These are phyloP conservation scores for Spergularia marina DNA, from an alignment of 148 eudicot species.

Conservation along the genomic window DNA sequence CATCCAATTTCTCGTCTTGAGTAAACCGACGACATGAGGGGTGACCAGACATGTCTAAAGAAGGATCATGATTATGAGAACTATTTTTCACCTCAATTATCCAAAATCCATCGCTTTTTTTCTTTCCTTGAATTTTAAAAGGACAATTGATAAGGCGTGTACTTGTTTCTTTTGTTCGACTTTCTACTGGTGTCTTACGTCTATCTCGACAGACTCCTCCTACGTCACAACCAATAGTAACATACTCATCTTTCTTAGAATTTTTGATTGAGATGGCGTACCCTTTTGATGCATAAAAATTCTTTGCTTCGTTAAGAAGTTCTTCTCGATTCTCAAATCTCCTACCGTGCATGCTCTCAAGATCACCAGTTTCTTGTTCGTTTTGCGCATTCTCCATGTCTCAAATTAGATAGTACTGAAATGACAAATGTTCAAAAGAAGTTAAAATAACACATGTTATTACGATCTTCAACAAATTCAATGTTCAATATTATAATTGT, in stretches of 20 bases:
- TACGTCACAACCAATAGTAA: slow-evolving; percentile 12
- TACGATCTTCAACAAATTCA: too few species aligned
- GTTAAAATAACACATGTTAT: too few species aligned
- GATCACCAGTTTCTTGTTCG: too few species aligned
- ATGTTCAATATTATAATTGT: too few species aligned
- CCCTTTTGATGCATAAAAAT: neutral
- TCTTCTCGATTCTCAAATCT: neutral
- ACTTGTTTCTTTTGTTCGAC: neutral
- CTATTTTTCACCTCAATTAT: neutral
- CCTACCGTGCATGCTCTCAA: too few species aligned
- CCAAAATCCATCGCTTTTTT: slow-evolving; percentile 10
- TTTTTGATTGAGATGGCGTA: neutral
- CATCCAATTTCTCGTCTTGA: neutral
- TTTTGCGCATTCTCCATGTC: too few species aligned
- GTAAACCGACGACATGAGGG: slow-evolving; percentile 7
- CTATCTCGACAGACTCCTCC: slow-evolving; percentile 7
- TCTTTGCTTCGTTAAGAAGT: neutral
- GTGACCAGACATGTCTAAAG: neutral
- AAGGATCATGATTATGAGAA: slow-evolving; percentile 17
- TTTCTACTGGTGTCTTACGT: neutral
- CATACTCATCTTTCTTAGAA: slow-evolving; percentile 20
- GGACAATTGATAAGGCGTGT: slow-evolving; percentile 15
- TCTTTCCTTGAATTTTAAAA: slow-evolving; percentile 9
- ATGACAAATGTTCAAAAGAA: too few species aligned
- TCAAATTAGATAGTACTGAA: too few species aligned